Base-by-base conservation (phyloP, 2,329 filamentous ascomycete genomes). In the Aspergillus ustus region DNA sequence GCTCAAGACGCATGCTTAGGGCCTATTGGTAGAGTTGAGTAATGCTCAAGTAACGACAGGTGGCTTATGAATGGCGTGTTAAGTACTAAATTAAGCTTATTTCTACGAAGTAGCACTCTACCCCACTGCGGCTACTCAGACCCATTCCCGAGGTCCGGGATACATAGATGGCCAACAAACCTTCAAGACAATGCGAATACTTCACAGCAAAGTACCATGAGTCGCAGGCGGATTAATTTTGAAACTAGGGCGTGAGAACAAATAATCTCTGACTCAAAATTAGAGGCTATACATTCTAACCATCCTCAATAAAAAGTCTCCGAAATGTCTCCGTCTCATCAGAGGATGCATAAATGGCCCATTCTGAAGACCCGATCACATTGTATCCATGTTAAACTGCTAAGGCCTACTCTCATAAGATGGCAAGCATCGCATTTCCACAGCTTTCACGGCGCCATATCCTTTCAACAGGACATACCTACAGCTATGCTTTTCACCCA, bases 401-500 rank as follows among this genome's bases (percentile, higher is more conserved):
- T 28, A 3, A 25, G 29, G 17, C 19, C 9, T 37, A 13, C 20
- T 7, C 17, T 8, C 4, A 20, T 5, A 46, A 45, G 6, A 68
- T 70, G 67, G 65, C 64, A 37, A 59, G 57, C 28, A 60, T 67
- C n/a, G 62, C 67, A 29, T 70, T 67, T 29, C 64, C 67, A 9
- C n/a, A 43, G 5, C 37, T 67, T 2, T 61, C 65, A 9, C 69
- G 66, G 40, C 46, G 43, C n/a, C 57, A 62, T 11, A 61, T 28
- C 5, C 62, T 69, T 15, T 61, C 64, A 25, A 66, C 67, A 28
- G 43, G 31, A 9, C 60, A 66, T 29, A 65, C 60, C 13, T 73
- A 73, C 52, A 64, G 73, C 2, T 78, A 77, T 63, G 63, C 76
- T 28, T 66, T 70, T 53, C 67, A 71, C 3, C 68, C 64, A 4